Evolutionary conservation across 139 green algal genomes (phyloP).

Genomic region (Chlorella sp.): DNA sequence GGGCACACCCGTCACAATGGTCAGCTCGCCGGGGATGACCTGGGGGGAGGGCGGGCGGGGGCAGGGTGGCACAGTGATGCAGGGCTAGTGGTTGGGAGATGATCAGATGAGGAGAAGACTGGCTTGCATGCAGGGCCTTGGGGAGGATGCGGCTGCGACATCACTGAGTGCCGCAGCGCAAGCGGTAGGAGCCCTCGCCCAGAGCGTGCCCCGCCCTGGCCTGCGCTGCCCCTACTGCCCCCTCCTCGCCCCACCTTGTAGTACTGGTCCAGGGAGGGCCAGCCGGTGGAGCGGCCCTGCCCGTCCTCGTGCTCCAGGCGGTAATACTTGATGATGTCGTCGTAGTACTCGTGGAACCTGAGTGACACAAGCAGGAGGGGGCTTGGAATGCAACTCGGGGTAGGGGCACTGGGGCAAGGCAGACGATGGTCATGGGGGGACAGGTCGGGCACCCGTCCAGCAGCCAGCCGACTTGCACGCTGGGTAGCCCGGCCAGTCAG

Average conservation of each 20-base stretch:
- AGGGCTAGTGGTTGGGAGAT: too few relatives aligned
- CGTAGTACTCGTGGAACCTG: constrained; percentile 64
- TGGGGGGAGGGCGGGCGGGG: constrained; percentile 12
- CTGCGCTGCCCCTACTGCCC: neutral
- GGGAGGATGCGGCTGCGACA: too few relatives aligned
- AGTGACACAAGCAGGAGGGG: neutral
- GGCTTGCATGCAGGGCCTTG: too few relatives aligned
- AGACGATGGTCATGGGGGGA: neutral
- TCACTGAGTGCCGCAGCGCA: too few relatives aligned
- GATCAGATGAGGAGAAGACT: too few relatives aligned
- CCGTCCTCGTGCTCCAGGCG: constrained; percentile 48
- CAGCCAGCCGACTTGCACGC: neutral
- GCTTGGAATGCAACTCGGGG: neutral
- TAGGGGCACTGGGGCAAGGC: neutral
- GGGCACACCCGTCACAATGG: constrained; percentile 94
- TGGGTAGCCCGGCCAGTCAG: neutral
- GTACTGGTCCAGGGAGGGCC: constrained; percentile 77
- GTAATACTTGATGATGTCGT: constrained; percentile 78
- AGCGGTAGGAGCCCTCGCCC: too few relatives aligned
- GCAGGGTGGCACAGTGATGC: too few relatives aligned
- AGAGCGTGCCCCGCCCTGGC: neutral
- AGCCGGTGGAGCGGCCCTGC: constrained; percentile 80
- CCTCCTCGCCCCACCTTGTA: constrained; percentile 65
- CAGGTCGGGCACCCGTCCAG: neutral
- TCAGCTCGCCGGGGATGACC: constrained; percentile 92